Evolutionary conservation across 805 yeast genomes (phyloP).

Genomic region (Zygosaccharomyces lentus): DNA sequence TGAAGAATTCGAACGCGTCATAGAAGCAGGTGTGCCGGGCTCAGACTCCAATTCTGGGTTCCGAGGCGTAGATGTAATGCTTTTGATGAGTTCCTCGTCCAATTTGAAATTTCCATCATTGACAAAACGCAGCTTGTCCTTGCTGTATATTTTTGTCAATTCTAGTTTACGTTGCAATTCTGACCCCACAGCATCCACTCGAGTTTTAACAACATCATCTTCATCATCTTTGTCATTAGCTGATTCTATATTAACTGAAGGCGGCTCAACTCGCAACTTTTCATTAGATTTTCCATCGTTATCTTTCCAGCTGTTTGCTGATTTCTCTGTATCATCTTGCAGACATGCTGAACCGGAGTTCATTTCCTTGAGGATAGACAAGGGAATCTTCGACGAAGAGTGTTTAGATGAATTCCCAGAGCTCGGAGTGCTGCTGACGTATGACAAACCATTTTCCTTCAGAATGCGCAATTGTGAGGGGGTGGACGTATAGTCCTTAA

Average conservation of each 20-base stretch:
- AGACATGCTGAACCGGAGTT: constrained; percentile 1
- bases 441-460: constrained; percentile 36
- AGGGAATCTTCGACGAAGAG: constrained; percentile 23
- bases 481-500: constrained; percentile 33
- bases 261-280: neutral
- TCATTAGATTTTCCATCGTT: neutral
- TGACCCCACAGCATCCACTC: constrained; percentile 11
- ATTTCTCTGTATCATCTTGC: constrained; percentile 6
- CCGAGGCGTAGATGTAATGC: constrained; percentile 27
- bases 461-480: constrained; percentile 41
- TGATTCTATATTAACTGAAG: neutral
- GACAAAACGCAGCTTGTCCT: constrained; percentile 33
- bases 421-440: constrained; percentile 27
- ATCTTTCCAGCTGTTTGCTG: constrained; percentile 9
- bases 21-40: constrained; percentile 7
- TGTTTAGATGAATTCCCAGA: constrained; percentile 29
- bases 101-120: constrained; percentile 35
- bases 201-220: neutral
- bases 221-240: neutral
- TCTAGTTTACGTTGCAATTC: constrained; percentile 28
- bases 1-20: neutral
- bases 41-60: constrained; percentile 8
- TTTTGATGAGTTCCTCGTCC: constrained; percentile 31
- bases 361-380: constrained; percentile 19
- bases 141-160: constrained; percentile 29